Evolutionary conservation across 2,329 filamentous ascomycete species (phyloP), one percentile per base, ranked within the genome.

Genomic region (Colletotrichum eremochloae): DNA sequence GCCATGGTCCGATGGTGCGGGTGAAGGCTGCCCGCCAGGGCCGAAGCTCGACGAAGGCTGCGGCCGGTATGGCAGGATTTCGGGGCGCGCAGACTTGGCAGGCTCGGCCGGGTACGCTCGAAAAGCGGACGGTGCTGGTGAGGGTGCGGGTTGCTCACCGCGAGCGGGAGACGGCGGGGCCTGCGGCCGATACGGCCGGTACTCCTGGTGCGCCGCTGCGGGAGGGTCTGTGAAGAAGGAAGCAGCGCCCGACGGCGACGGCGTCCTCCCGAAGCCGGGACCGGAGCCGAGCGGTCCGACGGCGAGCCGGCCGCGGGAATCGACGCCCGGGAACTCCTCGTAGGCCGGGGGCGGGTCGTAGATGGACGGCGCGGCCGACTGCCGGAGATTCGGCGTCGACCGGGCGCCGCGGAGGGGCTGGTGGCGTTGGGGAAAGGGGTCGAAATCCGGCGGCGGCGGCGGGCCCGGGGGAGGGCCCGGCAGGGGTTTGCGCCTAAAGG

Each of bases 341-440:
- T 72, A 72, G 0, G 70, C 70, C 1, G 70, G 70, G 0, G 70
- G 70, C 5, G 70, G 70, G 9, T 72, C 70, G 5, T 65, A 57
- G 15, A 57, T 24, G 1, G 69, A 69, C 4, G 63, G 60, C 6
- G 57, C 42, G 15, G 52, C 20, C 2, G 66, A 69, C 12, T 67
- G 63, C 18, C 73, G 65, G 4, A 74, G 62, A 7, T 74, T 74
- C 38, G 73, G 73, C 7, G 71, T 70, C 1, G 70, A 72, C 31
- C 61, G 44, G 9, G 66, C 70, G 12, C 60, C 66, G 53, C 67
- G 60, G n/a, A 70, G 69, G 18, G 67, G 60, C 6, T 55, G 66
- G 12, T 44, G 53, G n/a, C 48, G 61, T 20, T 60, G 66, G 24
- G 70, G 70, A 65, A 69, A 72, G 24, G 70, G 70, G 55, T 72